These are phyloP conservation scores for Coemansia umbellata DNA, from an alignment of 192 early-diverging fungal genomes.

Conservation along the genomic window DNA sequence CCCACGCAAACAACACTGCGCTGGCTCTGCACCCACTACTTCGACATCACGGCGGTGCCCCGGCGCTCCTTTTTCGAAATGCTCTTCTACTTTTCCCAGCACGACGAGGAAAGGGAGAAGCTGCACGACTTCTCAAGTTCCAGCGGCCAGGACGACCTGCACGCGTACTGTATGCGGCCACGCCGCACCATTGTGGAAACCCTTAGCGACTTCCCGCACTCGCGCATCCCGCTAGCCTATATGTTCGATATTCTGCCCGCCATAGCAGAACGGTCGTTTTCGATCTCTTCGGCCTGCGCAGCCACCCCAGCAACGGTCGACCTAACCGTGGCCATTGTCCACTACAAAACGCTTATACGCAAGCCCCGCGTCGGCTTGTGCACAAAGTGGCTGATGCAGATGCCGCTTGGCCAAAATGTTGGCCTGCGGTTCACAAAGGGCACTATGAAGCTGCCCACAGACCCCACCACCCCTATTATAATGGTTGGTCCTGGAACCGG, in stretches of 20 bases:
- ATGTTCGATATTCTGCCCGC: constrained; percentile 80
- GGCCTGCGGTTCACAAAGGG: constrained; percentile 58
- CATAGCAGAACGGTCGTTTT: constrained; percentile 78
- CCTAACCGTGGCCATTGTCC: constrained; percentile 79
- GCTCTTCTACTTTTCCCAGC: constrained; percentile 70
- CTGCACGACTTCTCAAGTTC: constrained; percentile 74
- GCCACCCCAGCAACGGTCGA: constrained; percentile 51
- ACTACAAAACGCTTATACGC: constrained; percentile 77
- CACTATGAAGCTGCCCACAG: constrained; percentile 63
- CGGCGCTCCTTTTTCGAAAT: constrained; percentile 89
- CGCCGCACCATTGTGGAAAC: constrained; percentile 80
- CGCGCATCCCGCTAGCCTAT: constrained; percentile 69
- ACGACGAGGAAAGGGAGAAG: constrained; percentile 68
- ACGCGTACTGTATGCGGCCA: constrained; percentile 77
- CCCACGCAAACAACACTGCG: constrained; percentile 58
- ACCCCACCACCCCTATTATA: constrained; percentile 57
- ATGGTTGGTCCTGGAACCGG: constrained; percentile 89
- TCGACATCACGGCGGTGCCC: constrained; percentile 86
- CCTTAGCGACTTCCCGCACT: constrained; percentile 77
- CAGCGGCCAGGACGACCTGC: constrained; percentile 85
- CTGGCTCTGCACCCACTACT: constrained; percentile 64
- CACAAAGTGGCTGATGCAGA: constrained; percentile 65
- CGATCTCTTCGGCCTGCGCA: constrained; percentile 70
- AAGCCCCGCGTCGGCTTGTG: constrained; percentile 76
- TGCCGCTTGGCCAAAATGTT: constrained; percentile 21